Base-by-base conservation (phyloP, 1,139 yeast species). In the Pichia sp. region DNA sequence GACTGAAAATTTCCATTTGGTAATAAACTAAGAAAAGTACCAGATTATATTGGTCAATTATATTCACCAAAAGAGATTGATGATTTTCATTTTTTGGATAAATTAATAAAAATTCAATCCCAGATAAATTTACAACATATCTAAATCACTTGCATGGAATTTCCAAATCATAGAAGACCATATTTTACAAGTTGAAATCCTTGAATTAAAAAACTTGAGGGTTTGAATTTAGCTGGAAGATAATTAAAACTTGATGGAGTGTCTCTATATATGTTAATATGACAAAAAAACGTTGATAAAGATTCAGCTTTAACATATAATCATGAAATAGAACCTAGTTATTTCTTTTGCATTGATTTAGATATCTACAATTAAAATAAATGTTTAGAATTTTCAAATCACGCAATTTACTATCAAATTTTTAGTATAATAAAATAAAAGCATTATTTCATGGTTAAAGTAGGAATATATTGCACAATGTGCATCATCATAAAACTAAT, bases 81-180 rank as follows among this genome's bases (percentile, higher is more conserved):
- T 5, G 40, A 45, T 12, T 49, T 55, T 4, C 54, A 55, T 30
- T 20, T 39, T 6, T 49, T 56, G 26, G 64, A 62, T 29, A 53
- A 53, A 25, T 26, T 60, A 4, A 20, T 56, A 27, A 39, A 4
- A 32, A 38, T 3, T 23, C 57, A 28, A 40, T 24, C 1, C 36
- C 37, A 1, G 40, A 37, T 59, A 43, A 45, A 51, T 43, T 41
- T 60, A 39, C 43, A 53, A 52, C 51, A 52, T 53, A 42, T 40
- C 55, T 39, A 11, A 87, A 85, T 66, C 74, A 2, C 62, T 89
- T 37, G 80, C 78, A 48, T 81, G 78, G 68, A 83, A 80, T 56
- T 82, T 79, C 61, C 73, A 76, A 49, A 67, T 80, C 0, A 62
- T 87, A 24, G 80, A 82, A 55, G 82, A 85, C 46, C 77, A 79